Evolutionary conservation across 331 rosid species (phyloP), one percentile per base, ranked within the genome.

Genomic region (Rosa hybrid): DNA sequence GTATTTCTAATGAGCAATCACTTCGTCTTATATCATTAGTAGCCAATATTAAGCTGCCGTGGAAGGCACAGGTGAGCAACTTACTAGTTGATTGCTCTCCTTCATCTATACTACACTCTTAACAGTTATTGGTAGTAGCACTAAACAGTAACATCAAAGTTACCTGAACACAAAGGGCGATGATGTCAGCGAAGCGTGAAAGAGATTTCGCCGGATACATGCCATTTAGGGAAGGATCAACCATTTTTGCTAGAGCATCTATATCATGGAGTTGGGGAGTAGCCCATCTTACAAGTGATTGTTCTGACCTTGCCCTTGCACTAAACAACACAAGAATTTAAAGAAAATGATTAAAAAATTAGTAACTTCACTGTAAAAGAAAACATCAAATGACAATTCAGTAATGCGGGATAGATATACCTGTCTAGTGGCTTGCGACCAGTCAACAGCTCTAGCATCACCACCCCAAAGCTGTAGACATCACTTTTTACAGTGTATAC

Each of bases 391-490:
- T 20, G 41, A 62, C 56, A 23, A 62, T 80, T 79, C n/a, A 75
- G 42, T 74, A 18, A 41, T 34, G 64, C 72, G 81, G 41, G 49
- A 59, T 68, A 57, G 53, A 50, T 74, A 56, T 79, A 96, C 99
- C 98, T 86, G 86, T 96, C 99, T 60, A 96, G 97, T 1, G 99
- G 99, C 89, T 93, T 96, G 69, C 99, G 96, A 54, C 99, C 98
- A 4, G 98, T 96, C 89, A 96, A 81, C 14, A 96, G 90, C 86
- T 96, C 99, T 25, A 96, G 81, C 99, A 96, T 96, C 77, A 90
- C 99, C 81, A 96, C 99, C n/a, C 99, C 99, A 70, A 96, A 96
- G 88, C 99, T 96, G 90, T 96, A 96, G 54, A 96, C 99, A 59
- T 96, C 99, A 54, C 98, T 96, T 81, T 96, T 96, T 74, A 96